phyloP scores from a whole-genome alignment of 768 basidiomycete genomes.

The Amanita pseudoporphyria region DNA sequence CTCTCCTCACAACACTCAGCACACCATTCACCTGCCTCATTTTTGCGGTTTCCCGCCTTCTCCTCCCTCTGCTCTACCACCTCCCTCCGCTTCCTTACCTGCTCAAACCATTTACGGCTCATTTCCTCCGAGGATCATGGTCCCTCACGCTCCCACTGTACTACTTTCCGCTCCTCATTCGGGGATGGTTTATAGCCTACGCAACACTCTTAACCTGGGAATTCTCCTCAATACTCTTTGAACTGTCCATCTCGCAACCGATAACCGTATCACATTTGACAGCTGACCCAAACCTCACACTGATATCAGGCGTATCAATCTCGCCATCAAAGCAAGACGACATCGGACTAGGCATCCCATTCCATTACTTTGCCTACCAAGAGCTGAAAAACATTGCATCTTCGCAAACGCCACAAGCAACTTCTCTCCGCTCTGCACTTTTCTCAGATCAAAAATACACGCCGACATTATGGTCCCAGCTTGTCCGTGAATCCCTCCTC shows the following conservation, averaged over 20 bases:
- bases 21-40: conserved; percentile 28
- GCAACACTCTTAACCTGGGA: conserved; percentile 56
- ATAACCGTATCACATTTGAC: conserved; percentile 33
- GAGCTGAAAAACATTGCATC: conserved; percentile 47
- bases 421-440: conserved; percentile 39
- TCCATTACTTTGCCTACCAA: conserved; percentile 56
- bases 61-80: conserved; percentile 42
- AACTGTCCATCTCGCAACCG: conserved; percentile 47
- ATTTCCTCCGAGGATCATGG: conserved; percentile 52
- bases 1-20: conserved; percentile 30
- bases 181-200: conserved; percentile 41
- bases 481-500: conserved; percentile 50
- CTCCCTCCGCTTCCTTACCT: conserved; percentile 41
- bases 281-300: conserved; percentile 41
- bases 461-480: conserved; percentile 52
- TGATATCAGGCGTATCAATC: conserved; percentile 55
- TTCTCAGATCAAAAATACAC: conserved; percentile 63
- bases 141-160: conserved; percentile 39
- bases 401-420: conserved; percentile 29
- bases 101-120: conserved; percentile 52
- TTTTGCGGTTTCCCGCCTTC: conserved; percentile 37
- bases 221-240: conserved; percentile 49
- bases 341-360: conserved; percentile 23
- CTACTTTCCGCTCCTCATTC: conserved; percentile 33
- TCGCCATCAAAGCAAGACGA: conserved; percentile 24